Base-by-base conservation (phyloP, 805 yeast species). In the Pichia californica region DNA sequence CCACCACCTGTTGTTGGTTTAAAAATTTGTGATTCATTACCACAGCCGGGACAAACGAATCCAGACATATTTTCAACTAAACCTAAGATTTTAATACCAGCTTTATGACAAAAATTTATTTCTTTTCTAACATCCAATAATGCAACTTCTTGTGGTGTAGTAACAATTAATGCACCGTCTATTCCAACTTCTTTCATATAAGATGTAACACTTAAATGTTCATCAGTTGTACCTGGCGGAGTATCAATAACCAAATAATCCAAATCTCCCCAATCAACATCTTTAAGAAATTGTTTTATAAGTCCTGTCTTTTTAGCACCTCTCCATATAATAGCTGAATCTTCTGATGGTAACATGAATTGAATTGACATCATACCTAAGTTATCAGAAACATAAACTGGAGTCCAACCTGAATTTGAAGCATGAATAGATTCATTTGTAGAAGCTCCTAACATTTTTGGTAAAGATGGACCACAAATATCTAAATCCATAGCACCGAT, bases 161-260 rank as follows among this genome's bases (percentile, higher is more conserved):
- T 91, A 29, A 93, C 93, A 3, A 93, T 74, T 26, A 93, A 69
- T 0, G 99, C 99, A 1, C 99, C 99, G 59, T 91, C 97, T 2
- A 93, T 80, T 0, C 96, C 96, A 5, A 83, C 79, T 29, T 87
- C 95, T 55, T 86, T 84, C 74, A 93, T 68, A 57, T 86, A 89
- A 40, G 85, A 81, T 27, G 89, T 86, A 27, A 93, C 89, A 7
- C 95, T 81, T 33, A 93, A 72, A 64, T 93, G 99, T 61, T 93
- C 99, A 63, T 93, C 99, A 0, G 96, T 83, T 0, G 99, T 93
- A 0, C 99, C 99, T 0, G 99, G 99, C 0, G 99, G 99, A 0
- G 99, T 93, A 57, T 93, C 99, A 15, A 93, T 83, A 14, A 93
- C 74, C 52, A 93, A 69, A 56, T 85, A 93, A 61, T 93, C 97